A percentile compares a stretch with the other conserved stretches of the same genome.
These are phyloP conservation scores for Fusarium sp. DNA, from an alignment of 2,329 filamentous ascomycete species.

Conservation along the genomic window DNA sequence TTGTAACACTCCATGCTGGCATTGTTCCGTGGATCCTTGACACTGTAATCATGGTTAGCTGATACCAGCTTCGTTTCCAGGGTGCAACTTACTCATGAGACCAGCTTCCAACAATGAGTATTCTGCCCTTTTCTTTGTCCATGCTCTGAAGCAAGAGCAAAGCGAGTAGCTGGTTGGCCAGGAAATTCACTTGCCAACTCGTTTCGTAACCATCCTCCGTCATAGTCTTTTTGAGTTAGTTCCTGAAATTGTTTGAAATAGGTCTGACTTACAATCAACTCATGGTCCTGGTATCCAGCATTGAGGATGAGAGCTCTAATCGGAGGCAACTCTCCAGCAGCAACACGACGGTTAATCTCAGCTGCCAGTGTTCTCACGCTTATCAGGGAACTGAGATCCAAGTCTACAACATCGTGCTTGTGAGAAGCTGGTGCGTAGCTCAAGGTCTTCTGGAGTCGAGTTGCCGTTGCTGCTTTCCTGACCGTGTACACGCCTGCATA, in stretches of 20 bases:
- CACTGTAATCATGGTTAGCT: conserved; percentile 39
- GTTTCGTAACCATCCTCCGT: conserved; percentile 50
- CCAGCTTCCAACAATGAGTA: conserved; percentile 51
- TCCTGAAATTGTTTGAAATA: not conserved
- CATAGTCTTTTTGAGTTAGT: conserved; percentile 42
- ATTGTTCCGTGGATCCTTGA: conserved; percentile 48
- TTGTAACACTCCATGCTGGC: conserved; percentile 41
- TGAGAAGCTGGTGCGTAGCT: conserved; percentile 40
- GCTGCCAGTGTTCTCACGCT: conserved; percentile 47
- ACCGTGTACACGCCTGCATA: conserved; percentile 56
- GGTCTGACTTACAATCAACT: conserved; percentile 41
- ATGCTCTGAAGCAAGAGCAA: conserved; percentile 52
- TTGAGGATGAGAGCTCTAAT: conserved; percentile 57
- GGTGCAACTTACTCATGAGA: conserved; percentile 51
- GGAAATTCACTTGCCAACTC: conserved; percentile 52
- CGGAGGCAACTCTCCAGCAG: conserved; percentile 52
- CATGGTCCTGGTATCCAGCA: conserved; percentile 48
- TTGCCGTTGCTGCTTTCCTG: conserved; percentile 50
- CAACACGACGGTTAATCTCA: conserved; percentile 49
- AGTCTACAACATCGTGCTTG: conserved; percentile 50
- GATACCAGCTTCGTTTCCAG: not conserved
- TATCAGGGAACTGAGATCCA: conserved; percentile 51
- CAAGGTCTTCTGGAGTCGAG: conserved; percentile 47
- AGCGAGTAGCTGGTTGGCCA: conserved; percentile 49
- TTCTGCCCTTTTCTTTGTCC: conserved; percentile 46